Percentiles rank a stretch among this genome's conserved stretches.
phyloP scores from a whole-genome alignment of 352 stramenopile genomes.

The Phytophthora europaea region DNA sequence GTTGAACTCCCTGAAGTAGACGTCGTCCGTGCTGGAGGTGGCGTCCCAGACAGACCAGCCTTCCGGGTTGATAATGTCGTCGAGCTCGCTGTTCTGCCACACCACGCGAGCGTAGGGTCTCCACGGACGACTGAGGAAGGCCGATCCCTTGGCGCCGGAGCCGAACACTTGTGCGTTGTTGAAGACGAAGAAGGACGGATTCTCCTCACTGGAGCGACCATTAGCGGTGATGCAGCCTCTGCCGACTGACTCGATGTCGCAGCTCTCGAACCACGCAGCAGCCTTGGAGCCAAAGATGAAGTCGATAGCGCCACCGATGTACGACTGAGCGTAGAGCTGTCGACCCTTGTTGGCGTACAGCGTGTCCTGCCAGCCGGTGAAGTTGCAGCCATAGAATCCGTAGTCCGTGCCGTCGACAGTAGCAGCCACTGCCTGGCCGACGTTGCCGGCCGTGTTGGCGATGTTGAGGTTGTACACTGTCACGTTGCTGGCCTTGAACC shows the following conservation, averaged over 20 bases:
- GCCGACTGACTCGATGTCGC: conserved; percentile 25
- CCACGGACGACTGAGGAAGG: conserved; percentile 29
- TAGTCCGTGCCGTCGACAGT: conserved; percentile 18
- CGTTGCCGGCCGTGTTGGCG: conserved; percentile 26
- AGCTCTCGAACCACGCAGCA: conserved; percentile 22
- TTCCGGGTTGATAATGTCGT: conserved; percentile 16
- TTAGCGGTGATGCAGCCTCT: conserved; percentile 33
- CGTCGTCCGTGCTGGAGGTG: conserved; percentile 11
- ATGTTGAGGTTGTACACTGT: conserved; percentile 38
- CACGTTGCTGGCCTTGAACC: conserved; percentile 28
- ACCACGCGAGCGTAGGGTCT: conserved; percentile 23
- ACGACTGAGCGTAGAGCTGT: conserved; percentile 23
- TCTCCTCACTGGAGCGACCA: conserved; percentile 12
- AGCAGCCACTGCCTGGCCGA: conserved; percentile 25
- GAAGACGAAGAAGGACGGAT: conserved; percentile 32
- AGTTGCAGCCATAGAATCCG: conserved; percentile 30
- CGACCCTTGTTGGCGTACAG: conserved; percentile 30
- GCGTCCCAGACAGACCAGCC: conserved; percentile 26
- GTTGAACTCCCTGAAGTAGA: conserved; percentile 29
- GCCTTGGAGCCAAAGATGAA: conserved; percentile 31
- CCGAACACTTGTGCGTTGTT: conserved; percentile 21
- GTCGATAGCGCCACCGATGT: conserved; percentile 28
- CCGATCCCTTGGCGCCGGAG: conserved; percentile 8
- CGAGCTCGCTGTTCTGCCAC: conserved; percentile 28
- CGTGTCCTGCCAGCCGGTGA: conserved; percentile 29